Percentiles rank a stretch among this genome's conserved stretches.
Evolutionary conservation across 306 rosid genomes (phyloP).

Genomic region (Castanea mollissima): DNA sequence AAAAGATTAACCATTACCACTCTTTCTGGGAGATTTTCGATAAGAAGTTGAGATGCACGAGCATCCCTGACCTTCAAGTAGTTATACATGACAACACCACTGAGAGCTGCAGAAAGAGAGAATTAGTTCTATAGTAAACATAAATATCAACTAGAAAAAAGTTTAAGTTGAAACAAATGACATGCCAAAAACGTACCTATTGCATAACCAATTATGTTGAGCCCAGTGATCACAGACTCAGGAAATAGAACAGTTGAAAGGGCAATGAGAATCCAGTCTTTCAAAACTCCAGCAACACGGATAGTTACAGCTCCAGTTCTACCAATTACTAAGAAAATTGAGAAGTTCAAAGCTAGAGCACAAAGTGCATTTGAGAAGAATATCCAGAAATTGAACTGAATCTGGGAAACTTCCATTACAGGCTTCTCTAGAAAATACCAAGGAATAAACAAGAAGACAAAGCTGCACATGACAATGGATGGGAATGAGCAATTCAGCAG

Average conservation of each 20-base stretch:
- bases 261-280: conserved; percentile 95
- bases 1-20: conserved; percentile 14
- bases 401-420: conserved; percentile 76
- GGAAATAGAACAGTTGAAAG: conserved; percentile 95
- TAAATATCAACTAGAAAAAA: neutral
- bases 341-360: conserved; percentile 94
- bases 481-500: conserved; percentile 10
- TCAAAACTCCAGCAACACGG: conserved; percentile 93
- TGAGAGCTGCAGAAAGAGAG: conserved; percentile 59
- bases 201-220: conserved; percentile 92
- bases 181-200: conserved; percentile 47
- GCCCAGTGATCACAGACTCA: conserved; percentile 80
- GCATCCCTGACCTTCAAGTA: conserved; percentile 81
- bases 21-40: conserved; percentile 14
- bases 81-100: conserved; percentile 94
- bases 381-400: conserved; percentile 93
- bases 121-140: neutral
- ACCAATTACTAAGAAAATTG: conserved; percentile 89
- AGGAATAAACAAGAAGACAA: conserved; percentile 83
- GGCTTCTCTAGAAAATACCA: conserved; percentile 94
- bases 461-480: conserved; percentile 55
- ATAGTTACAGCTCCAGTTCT: conserved; percentile 96
- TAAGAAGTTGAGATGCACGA: conserved; percentile 22
- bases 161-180: neutral
- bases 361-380: conserved; percentile 88